Conservation (phyloP, 2,329 filamentous ascomycete genomes). For the Myriosclerotinia duriaeana region DNA sequence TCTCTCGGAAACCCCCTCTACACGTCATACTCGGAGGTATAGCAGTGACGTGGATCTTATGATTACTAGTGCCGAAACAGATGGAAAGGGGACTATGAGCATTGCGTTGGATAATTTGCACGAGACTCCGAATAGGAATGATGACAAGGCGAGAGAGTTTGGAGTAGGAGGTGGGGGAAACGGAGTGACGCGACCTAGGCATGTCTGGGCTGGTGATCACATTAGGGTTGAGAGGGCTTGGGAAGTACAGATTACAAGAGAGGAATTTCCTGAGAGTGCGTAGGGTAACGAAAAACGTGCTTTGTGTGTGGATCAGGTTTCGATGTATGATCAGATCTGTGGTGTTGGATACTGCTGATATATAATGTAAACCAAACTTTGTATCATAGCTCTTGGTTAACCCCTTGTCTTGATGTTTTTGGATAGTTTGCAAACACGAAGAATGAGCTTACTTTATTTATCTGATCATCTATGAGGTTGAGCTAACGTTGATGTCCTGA, state of each 20-base stretch:
- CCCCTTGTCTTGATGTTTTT: neutral
- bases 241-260: constrained; percentile 11
- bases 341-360: neutral
- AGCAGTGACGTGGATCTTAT: constrained; percentile 19
- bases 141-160: neutral
- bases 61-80: neutral
- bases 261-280: neutral
- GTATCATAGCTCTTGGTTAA: neutral
- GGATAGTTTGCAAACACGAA: no score
- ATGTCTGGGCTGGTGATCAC: constrained; percentile 9
- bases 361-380: neutral
- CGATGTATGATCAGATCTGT: neutral
- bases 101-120: constrained; percentile 5
- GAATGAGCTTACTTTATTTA: neutral
- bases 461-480: neutral
- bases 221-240: constrained; percentile 20
- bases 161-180: neutral
- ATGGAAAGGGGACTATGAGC: neutral
- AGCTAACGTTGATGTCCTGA: neutral
- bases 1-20: neutral
- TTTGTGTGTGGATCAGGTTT: no score
- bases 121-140: neutral
- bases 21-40: neutral
- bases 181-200: constrained; percentile 8
- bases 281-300: neutral